Base-by-base conservation (phyloP, 176 grass and related monocot species). In the Alloteropsis semialata region DNA sequence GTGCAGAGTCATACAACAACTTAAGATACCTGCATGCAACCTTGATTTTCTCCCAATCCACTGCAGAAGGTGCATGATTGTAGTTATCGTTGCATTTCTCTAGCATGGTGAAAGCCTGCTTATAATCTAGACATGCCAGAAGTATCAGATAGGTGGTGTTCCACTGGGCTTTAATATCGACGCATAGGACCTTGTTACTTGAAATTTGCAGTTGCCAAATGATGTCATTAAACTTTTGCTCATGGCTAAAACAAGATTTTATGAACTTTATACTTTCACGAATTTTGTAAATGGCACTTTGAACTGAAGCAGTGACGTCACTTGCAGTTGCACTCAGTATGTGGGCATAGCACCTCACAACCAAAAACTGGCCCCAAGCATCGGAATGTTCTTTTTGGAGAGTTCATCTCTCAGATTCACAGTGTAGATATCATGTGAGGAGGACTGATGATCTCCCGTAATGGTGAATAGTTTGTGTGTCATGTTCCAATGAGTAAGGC, bases 211-310 rank as follows among this genome's bases (percentile, higher is more conserved):
- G 83, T 42, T 87, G 51, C 19, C 21, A 16, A 34, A 50, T 76
- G 28, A 92, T 87, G 5, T 72, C 34, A 76, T 74, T 29, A 83
- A 92, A 92, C 55, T 84, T 87, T 12, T 72, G n/a, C 60, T 92
- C 80, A 39, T 61, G 74, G 34, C 59, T 58, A 51, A 22, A 16
- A 49, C 69, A 81, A 32, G 75, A 81, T 74, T 87, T 92, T 67
- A 89, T 85, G 44, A 92, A 92, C 66, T 92, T 87, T 53, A 89
- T 85, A n/a, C 87, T 92, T 71, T 89, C 90, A 57, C 87, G 87
- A 67, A 92, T 87, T 43, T 77, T 83, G 44, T 92, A 92, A 70
- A 92, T 87, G 10, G 74, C 78, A 48, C 61, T 72, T 43, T 81
- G 60, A 60, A 87, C 55, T 27, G 80, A 92, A 49, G 87, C 87